Evolutionary conservation across 495 filamentous ascomycete species (phyloP).

Genomic region (Chaetomium cochliodes): DNA sequence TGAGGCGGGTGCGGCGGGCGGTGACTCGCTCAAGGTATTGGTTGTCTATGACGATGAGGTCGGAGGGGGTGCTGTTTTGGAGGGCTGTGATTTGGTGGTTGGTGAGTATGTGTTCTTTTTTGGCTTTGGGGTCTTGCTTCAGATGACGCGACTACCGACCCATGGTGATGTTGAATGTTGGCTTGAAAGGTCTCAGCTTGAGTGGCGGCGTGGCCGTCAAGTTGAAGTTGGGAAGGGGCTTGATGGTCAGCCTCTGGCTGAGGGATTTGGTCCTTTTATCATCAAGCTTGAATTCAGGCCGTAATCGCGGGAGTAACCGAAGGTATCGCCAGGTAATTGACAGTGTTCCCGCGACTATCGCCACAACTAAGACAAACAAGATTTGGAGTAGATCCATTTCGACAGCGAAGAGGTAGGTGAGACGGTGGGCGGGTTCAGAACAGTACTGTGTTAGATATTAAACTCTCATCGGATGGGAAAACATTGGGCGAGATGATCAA

Average conservation of each 20-base stretch:
- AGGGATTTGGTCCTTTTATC: background rate
- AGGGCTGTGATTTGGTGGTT: slow-evolving; percentile 28
- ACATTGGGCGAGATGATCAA: too few species aligned
- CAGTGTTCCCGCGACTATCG: background rate
- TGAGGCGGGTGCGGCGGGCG: slow-evolving; percentile 53
- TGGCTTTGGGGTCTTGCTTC: background rate
- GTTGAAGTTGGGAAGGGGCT: slow-evolving; percentile 58
- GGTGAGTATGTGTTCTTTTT: background rate
- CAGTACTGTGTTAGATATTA: too few species aligned
- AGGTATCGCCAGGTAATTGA: background rate
- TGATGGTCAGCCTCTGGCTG: slow-evolving; percentile 35
- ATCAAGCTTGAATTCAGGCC: too few species aligned
- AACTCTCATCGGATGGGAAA: too few species aligned
- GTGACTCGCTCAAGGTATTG: slow-evolving; percentile 59
- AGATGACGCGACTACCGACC: slow-evolving; percentile 42
- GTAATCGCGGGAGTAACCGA: background rate
- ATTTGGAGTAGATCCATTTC: background rate
- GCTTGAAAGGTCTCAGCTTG: slow-evolving; percentile 66
- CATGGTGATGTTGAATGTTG: slow-evolving; percentile 72
- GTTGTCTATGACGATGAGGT: slow-evolving; percentile 65
- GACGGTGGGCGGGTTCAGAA: too few species aligned
- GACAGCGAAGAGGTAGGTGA: background rate
- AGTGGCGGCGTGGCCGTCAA: slow-evolving; percentile 59
- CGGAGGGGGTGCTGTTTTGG: slow-evolving; percentile 54
- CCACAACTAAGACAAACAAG: background rate